Base-by-base conservation (phyloP, 139 green algal genomes). In the Spirogloea muscicola region DNA sequence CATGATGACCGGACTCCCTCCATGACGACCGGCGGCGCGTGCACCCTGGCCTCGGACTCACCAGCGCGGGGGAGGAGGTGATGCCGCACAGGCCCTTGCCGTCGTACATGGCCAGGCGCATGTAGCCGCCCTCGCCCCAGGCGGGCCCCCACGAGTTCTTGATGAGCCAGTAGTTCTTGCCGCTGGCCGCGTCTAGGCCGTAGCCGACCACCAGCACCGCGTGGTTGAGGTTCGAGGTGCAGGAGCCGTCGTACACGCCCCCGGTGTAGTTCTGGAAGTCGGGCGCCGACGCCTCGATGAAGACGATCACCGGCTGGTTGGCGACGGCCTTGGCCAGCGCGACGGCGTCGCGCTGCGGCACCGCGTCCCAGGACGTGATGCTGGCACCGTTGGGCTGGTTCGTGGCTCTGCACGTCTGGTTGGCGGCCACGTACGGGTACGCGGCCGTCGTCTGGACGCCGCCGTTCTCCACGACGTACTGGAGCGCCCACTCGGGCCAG, bases 401-500 rank as follows among this genome's bases (percentile, higher is more conserved):
- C 21, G 46, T 33, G 6, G 52, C 52, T 33, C 40, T 38, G 52
- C 52, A 62, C 6, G 25, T 48, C 7, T 83, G 43, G 36, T 82
- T 65, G 36, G 71, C 67, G 16, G 83, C 86, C 72, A 82, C 88
- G 88, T 97, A 97, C 9, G 42, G 49, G 66, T 95, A 97, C 83
- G 94, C 87, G n/a, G 86, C 72, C 79, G 95, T 91, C 2, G 87
- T 95, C 80, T 95, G 87, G 40, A 98, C 82, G 59, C 93, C 92
- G 16, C 88, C 87, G 77, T 97, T 97, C 1, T 85, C 64, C 9
- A 90, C 87, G 66, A 96, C 90, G 69, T 87, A 97, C 6, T 91
- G 52, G 68, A 94, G 96, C 0, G 91, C 93, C 68, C 89, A 91
- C 85, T 98, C 93, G 90, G 96, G 96, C 18, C 96, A 88, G 37